A percentile compares a stretch with the other conserved stretches of the same genome.
Conservation (phyloP, 2,329 filamentous ascomycete species). For the Aspergillus nomiae region DNA sequence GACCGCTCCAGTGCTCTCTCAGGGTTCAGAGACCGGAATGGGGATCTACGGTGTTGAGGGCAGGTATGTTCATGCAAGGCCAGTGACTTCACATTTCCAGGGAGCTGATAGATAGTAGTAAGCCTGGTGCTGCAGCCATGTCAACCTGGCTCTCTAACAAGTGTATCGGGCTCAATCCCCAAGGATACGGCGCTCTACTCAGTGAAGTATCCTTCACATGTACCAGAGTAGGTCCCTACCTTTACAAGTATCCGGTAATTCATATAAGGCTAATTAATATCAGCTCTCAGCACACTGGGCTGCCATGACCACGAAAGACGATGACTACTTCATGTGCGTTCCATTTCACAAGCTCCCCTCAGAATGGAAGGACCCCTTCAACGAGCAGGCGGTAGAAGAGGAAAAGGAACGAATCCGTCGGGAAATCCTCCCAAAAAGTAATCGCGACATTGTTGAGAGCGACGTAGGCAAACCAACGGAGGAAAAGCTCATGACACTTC, state of each 20-base stretch:
- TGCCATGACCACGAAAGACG: neutral
- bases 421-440: neutral
- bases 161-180: constrained; percentile 45
- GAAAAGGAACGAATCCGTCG: neutral
- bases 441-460: neutral
- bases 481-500: constrained; percentile 41
- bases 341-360: constrained; percentile 13
- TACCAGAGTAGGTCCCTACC: constrained; percentile 34
- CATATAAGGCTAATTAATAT: neutral
- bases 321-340: constrained; percentile 1
- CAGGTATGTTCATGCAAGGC: neutral
- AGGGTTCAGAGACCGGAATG: constrained; percentile 42
- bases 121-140: constrained; percentile 51
- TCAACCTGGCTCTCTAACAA: constrained; percentile 50
- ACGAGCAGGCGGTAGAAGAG: neutral
- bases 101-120: constrained; percentile 34
- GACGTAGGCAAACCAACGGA: constrained; percentile 10
- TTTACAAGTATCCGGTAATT: neutral
- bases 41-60: constrained; percentile 50
- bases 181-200: constrained; percentile 50
- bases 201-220: constrained; percentile 50
- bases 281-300: constrained; percentile 1
- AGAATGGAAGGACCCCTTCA: constrained; percentile 1
- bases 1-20: constrained; percentile 45
- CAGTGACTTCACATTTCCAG: neutral